A percentile compares a stretch with the other conserved stretches of the same genome.
These are phyloP conservation scores for Tothia fuscella DNA, from an alignment of 2,329 filamentous ascomycete genomes.

Conservation along the genomic window DNA sequence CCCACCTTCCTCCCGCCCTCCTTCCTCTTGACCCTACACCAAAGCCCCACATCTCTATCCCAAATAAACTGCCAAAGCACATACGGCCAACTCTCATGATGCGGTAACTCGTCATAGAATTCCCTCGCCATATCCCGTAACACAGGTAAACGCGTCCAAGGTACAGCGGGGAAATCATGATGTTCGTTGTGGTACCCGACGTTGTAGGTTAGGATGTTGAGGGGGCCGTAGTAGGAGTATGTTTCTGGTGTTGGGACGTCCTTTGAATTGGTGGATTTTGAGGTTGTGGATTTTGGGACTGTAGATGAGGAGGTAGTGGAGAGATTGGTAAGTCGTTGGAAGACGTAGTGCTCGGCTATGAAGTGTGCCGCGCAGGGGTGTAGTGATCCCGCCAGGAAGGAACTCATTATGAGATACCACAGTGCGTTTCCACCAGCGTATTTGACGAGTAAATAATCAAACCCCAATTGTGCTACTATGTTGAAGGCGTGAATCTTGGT, in stretches of 20 bases:
- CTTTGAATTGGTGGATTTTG: slow-evolving; percentile 17
- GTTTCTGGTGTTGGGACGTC: slow-evolving; percentile 64
- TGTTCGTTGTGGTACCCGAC: slow-evolving; percentile 98
- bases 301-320: too few relatives aligned
- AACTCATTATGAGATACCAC: slow-evolving; percentile 75
- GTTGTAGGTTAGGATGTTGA: slow-evolving; percentile 92
- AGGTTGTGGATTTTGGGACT: slow-evolving; percentile 25
- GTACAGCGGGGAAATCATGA: slow-evolving; percentile 94
- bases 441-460: slow-evolving; percentile 60
- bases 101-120: slow-evolving; percentile 81
- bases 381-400: slow-evolving; percentile 84
- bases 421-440: slow-evolving; percentile 51
- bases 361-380: slow-evolving; percentile 96
- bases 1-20: slow-evolving; percentile 57
- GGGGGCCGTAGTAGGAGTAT: slow-evolving; percentile 87
- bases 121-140: slow-evolving; percentile 73
- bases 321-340: too few relatives aligned
- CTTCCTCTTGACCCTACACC: slow-evolving; percentile 84
- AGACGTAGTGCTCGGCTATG: slow-evolving; percentile 78
- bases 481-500: slow-evolving; percentile 79
- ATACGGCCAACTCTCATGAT: slow-evolving; percentile 80
- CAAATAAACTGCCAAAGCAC: slow-evolving; percentile 94
- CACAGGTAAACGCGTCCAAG: slow-evolving; percentile 75
- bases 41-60: slow-evolving; percentile 80
- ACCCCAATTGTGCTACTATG: slow-evolving; percentile 60